A percentile compares a stretch with the other conserved stretches of the same genome.
These are phyloP conservation scores for Aschersonia sp. DNA, from an alignment of 2,329 filamentous ascomycete genomes.

Conservation along the genomic window DNA sequence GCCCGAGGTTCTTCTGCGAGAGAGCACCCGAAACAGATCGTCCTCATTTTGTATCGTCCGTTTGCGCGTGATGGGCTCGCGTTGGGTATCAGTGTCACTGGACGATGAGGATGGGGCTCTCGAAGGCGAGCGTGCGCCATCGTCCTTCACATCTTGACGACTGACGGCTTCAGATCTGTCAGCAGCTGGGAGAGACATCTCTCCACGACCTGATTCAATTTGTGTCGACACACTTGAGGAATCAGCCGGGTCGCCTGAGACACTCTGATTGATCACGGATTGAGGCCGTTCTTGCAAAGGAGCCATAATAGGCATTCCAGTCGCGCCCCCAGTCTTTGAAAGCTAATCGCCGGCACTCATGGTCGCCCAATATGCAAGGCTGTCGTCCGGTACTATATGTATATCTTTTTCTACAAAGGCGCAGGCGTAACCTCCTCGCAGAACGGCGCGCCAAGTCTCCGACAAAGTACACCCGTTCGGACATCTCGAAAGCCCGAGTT, in stretches of 20 bases:
- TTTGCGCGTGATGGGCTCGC: constrained; percentile 6
- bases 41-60: constrained; percentile 27
- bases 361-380: too few relatives aligned
- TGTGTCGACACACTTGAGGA: neutral
- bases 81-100: neutral
- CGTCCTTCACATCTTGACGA: neutral
- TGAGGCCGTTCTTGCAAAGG: neutral
- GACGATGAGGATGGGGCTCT: neutral
- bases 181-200: neutral
- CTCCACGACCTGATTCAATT: neutral
- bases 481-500: neutral
- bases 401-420: too few relatives aligned
- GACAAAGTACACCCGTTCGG: neutral
- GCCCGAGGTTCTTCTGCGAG: constrained; percentile 29
- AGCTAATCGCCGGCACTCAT: too few relatives aligned
- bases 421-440: neutral
- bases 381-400: too few relatives aligned
- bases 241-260: neutral
- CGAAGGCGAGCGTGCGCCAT: neutral
- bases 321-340: neutral
- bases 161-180: neutral
- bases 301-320: neutral
- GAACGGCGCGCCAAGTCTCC: neutral
- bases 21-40: constrained; percentile 33
- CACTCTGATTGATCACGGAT: neutral